phyloP scores from a whole-genome alignment of 169 alveolate species.

The Cryptosporidium meleagridis region DNA sequence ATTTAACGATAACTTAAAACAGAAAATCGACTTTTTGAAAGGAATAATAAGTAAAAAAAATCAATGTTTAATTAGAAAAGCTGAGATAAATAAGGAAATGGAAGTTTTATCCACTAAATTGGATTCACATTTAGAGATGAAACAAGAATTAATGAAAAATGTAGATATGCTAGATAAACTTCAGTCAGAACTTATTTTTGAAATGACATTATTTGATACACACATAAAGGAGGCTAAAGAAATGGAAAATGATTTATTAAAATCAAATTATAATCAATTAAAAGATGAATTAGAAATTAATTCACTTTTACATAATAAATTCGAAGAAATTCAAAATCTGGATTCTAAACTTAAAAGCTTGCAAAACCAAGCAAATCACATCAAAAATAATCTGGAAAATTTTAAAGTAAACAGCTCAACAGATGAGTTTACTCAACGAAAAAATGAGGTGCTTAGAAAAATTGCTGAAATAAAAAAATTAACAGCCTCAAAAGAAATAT shows the following conservation, averaged over 20 bases:
- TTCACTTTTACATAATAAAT: neutral
- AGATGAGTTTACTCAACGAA: neutral
- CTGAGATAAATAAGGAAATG: conserved; percentile 1
- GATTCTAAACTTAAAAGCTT: neutral
- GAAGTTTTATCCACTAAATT: neutral
- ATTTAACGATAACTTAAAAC: conserved; percentile 4
- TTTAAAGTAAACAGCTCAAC: neutral
- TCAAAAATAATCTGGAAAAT: neutral
- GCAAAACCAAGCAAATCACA: conserved; percentile 4
- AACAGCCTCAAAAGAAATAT: neutral
- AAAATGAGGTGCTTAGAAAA: neutral
- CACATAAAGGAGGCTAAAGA: neutral
- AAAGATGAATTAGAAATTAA: neutral
- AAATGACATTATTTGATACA: neutral
- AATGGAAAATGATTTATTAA: neutral
- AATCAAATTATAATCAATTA: neutral
- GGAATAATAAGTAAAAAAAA: conserved; percentile 3
- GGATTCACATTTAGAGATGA: neutral
- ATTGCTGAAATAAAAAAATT: conserved; percentile 8
- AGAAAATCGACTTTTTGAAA: conserved; percentile 29
- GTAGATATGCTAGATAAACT: conserved; percentile 8
- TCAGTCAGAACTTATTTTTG: neutral
- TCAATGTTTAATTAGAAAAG: conserved; percentile 26
- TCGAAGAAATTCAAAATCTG: neutral
- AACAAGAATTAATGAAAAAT: neutral